Evolutionary conservation across 106 monocot genomes (phyloP).

Genomic region (Chionographis japonica): DNA sequence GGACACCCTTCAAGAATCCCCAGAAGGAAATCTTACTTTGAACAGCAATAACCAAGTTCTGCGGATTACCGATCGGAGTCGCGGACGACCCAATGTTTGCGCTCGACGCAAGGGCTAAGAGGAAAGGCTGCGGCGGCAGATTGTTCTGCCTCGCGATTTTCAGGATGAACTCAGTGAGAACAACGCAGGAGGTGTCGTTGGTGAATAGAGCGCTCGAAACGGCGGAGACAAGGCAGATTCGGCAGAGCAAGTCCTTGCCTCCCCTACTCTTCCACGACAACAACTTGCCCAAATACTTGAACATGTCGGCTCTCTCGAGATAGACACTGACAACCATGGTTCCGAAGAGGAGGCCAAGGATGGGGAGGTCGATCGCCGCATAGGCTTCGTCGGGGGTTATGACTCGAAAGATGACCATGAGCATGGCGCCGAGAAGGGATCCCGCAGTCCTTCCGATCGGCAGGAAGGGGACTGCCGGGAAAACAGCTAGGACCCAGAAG

Average conservation of each 20-base stretch:
- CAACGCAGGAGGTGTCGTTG: constrained; percentile 87
- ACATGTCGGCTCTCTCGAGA: constrained; percentile 85
- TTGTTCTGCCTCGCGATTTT: constrained; percentile 80
- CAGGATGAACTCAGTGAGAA: constrained; percentile 80
- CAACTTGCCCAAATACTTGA: constrained; percentile 62
- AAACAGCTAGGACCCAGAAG: constrained; percentile 88
- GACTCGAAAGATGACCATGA: constrained; percentile 79
- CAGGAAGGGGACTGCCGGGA: constrained; percentile 80
- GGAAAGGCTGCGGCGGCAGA: constrained; percentile 73
- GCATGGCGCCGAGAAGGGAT: constrained; percentile 68
- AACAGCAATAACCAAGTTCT: constrained; percentile 82
- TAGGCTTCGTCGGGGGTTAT: constrained; percentile 71
- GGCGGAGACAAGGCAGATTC: constrained; percentile 65
- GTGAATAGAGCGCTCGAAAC: constrained; percentile 80
- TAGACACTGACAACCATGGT: constrained; percentile 90
- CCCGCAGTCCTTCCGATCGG: constrained; percentile 87
- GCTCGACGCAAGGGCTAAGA: constrained; percentile 81
- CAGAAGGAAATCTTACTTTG: constrained; percentile 77
- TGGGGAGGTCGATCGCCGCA: constrained; percentile 81
- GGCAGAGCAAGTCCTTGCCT: constrained; percentile 68
- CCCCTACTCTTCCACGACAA: constrained; percentile 72
- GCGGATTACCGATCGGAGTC: constrained; percentile 90
- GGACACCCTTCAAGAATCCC: constrained; percentile 51
- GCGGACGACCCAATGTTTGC: constrained; percentile 84
- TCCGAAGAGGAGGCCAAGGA: constrained; percentile 90